Evolutionary conservation across 768 basidiomycete species (phyloP).

Genomic region (Termitomyces sp.): DNA sequence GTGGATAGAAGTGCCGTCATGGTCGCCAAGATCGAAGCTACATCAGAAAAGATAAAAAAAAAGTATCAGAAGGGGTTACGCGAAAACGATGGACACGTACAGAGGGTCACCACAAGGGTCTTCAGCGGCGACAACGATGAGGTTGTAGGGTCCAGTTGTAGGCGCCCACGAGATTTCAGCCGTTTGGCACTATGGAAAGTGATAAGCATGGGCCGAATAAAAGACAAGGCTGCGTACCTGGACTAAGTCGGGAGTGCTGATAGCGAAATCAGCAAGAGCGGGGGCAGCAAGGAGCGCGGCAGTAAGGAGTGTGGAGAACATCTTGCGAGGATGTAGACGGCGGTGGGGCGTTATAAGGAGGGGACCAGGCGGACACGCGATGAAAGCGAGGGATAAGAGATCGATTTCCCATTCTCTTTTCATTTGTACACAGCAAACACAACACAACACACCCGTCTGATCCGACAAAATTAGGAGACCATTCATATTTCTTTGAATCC

Average conservation of each 20-base stretch:
- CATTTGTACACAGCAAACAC: constrained; percentile 14
- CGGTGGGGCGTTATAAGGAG: constrained; percentile 24
- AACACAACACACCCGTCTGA: constrained; percentile 10
- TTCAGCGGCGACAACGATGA: constrained; percentile 45
- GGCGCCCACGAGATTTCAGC: constrained; percentile 48
- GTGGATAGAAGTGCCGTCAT: constrained; percentile 33
- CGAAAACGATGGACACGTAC: constrained; percentile 34
- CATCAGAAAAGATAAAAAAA: constrained; percentile 1
- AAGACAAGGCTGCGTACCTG: constrained; percentile 39
- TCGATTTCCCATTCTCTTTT: constrained; percentile 1
- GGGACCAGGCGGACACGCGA: constrained; percentile 21
- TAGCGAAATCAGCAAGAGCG: constrained; percentile 49
- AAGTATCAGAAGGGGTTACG: neutral
- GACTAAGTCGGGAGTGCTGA: constrained; percentile 45
- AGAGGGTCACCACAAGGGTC: constrained; percentile 57
- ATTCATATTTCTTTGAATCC: neutral
- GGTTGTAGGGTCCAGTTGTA: constrained; percentile 47
- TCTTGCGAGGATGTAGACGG: constrained; percentile 35
- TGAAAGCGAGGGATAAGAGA: constrained; percentile 21
- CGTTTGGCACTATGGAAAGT: constrained; percentile 43
- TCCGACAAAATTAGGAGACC: neutral
- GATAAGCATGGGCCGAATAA: constrained; percentile 6
- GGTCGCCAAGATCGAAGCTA: constrained; percentile 60
- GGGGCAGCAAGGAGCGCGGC: constrained; percentile 61
- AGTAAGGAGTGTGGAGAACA: constrained; percentile 79